Conservation (phyloP, 257 asterid species). For the Cinchona pubescens region DNA sequence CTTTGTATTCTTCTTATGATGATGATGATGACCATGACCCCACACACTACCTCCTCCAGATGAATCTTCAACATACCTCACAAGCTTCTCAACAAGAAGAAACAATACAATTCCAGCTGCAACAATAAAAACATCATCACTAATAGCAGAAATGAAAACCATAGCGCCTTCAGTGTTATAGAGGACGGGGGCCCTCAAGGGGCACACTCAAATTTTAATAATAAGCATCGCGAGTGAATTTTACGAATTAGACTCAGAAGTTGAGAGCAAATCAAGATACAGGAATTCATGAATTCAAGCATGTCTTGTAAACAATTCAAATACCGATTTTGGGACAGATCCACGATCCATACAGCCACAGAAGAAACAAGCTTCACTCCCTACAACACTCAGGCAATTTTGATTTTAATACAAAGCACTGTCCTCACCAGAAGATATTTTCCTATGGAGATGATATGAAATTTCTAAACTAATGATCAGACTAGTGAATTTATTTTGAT, state of each 20-base stretch:
- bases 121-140: slow-evolving; percentile 27
- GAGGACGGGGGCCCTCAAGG: too few species aligned
- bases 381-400: not conserved
- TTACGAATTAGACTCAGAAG: too few species aligned
- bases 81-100: slow-evolving; percentile 88
- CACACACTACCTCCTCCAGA: slow-evolving; percentile 57
- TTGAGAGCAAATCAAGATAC: too few species aligned
- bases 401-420: not conserved
- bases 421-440: not conserved
- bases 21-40: slow-evolving; percentile 76
- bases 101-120: slow-evolving; percentile 90
- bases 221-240: too few species aligned
- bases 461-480: not conserved
- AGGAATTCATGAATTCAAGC: too few species aligned
- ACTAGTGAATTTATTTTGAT: not conserved
- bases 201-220: too few species aligned
- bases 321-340: not conserved
- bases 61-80: slow-evolving; percentile 81
- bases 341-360: not conserved
- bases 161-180: not conserved
- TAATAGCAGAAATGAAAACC: not conserved
- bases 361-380: not conserved
- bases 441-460: too few species aligned
- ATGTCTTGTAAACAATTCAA: not conserved
- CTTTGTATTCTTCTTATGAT: slow-evolving; percentile 49